These are phyloP conservation scores for Echites panduratus DNA, from an alignment of 257 asterid genomes.

Conservation along the genomic window DNA sequence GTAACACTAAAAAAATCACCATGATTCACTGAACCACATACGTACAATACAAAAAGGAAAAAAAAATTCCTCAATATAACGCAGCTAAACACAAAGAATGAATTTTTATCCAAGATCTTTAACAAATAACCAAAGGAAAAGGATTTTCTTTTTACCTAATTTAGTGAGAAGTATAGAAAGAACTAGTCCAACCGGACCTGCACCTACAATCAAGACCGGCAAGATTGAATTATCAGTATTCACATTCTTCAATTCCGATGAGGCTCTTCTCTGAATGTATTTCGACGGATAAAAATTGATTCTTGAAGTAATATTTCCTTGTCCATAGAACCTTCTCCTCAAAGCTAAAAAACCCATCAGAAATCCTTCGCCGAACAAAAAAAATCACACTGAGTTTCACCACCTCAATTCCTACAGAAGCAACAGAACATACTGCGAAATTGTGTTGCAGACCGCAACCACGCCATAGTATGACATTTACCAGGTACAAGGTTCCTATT, in stretches of 20 bases:
- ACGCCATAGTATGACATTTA: too few relatives aligned
- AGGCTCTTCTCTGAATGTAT: conserved; percentile 30
- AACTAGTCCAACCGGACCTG: conserved; percentile 92
- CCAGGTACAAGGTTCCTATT: too few relatives aligned
- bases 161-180: conserved; percentile 79
- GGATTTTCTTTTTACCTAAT: conserved; percentile 41
- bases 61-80: not conserved
- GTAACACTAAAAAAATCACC: conserved; percentile 3
- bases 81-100: not conserved
- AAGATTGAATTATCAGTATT: conserved; percentile 34
- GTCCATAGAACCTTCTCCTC: conserved; percentile 3
- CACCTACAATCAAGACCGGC: conserved; percentile 90
- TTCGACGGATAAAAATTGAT: conserved; percentile 15
- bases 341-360: conserved; percentile 16
- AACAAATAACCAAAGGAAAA: not conserved
- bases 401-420: not conserved
- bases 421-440: not conserved
- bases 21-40: not conserved
- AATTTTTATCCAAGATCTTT: not conserved
- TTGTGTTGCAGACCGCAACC: too few relatives aligned
- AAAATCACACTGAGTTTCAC: not conserved
- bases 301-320: not conserved
- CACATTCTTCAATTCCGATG: conserved; percentile 26
- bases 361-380: not conserved
- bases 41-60: not conserved